Evolutionary conservation across 768 basidiomycete species (phyloP).

Genomic region (Lentinula aciculospora): DNA sequence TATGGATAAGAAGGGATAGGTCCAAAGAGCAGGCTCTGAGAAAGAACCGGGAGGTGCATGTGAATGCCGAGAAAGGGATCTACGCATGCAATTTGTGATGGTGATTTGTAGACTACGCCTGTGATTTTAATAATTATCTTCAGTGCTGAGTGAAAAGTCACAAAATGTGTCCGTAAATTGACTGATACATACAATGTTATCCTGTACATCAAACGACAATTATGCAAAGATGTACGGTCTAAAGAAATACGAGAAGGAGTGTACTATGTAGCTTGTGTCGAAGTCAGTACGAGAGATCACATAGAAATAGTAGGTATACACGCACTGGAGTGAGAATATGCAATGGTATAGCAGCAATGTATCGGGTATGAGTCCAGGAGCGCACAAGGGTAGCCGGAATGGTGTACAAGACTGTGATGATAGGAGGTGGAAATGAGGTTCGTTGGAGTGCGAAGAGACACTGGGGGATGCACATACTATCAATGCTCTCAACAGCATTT

Average conservation of each 20-base stretch:
- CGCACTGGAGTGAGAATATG: slow-evolving; percentile 19
- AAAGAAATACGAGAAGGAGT: slow-evolving; percentile 12
- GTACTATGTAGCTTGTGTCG: background rate
- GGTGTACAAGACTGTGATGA: background rate
- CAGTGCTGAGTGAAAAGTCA: background rate
- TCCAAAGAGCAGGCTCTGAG: background rate
- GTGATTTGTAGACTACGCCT: background rate
- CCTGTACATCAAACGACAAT: slow-evolving; percentile 26
- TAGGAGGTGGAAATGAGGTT: background rate
- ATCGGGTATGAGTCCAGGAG: slow-evolving; percentile 28
- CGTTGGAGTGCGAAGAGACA: background rate
- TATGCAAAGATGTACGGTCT: slow-evolving; percentile 17
- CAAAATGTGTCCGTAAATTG: slow-evolving; percentile 2
- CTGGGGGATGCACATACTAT: background rate
- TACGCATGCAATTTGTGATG: background rate
- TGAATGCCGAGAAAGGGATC: background rate
- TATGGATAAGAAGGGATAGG: slow-evolving; percentile 4
- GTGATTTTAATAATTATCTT: background rate
- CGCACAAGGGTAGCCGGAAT: background rate
- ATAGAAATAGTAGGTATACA: slow-evolving; percentile 11
- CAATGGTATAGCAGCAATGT: slow-evolving; percentile 28
- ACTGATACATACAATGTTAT: slow-evolving; percentile 26
- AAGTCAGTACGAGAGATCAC: slow-evolving; percentile 7
- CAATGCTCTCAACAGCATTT: slow-evolving; percentile 55
- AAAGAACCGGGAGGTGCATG: background rate